A percentile compares a stretch with the other conserved stretches of the same genome.
Evolutionary conservation across 805 yeast species (phyloP).

Genomic region (Isabelozyma rhagii): DNA sequence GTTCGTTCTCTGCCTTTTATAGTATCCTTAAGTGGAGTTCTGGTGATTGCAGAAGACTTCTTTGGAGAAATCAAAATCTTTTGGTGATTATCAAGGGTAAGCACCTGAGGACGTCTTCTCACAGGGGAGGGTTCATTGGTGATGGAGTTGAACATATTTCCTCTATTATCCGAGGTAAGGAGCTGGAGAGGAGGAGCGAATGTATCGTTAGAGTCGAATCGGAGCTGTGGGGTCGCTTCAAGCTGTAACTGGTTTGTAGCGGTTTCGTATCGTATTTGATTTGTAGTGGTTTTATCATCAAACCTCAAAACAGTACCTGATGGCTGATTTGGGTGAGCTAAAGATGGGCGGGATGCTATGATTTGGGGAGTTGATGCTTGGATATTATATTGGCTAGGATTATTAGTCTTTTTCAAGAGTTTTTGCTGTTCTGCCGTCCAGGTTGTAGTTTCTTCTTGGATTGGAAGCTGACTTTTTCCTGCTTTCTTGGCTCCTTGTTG

Average conservation of each 20-base stretch:
- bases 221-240: background rate
- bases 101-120: background rate
- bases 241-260: too few relatives aligned
- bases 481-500: background rate
- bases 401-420: background rate
- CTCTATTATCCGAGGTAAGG: conserved; percentile 3
- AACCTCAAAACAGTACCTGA: background rate
- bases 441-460: conserved; percentile 29
- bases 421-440: conserved; percentile 30
- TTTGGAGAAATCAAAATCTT: conserved; percentile 31
- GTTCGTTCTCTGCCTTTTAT: conserved; percentile 19
- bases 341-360: conserved; percentile 10
- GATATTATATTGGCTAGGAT: conserved; percentile 4
- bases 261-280: background rate
- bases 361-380: conserved; percentile 28
- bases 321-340: conserved; percentile 1
- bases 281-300: conserved; percentile 1
- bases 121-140: conserved; percentile 9
- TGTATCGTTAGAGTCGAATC: conserved; percentile 22
- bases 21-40: conserved; percentile 12
- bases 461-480: conserved; percentile 16
- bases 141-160: conserved; percentile 2
- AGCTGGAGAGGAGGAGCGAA: conserved; percentile 18
- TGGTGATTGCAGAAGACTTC: conserved; percentile 12
- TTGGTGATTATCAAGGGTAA: conserved; percentile 10